phyloP scores from a whole-genome alignment of 352 stramenopile species.

The Phytophthora pini region DNA sequence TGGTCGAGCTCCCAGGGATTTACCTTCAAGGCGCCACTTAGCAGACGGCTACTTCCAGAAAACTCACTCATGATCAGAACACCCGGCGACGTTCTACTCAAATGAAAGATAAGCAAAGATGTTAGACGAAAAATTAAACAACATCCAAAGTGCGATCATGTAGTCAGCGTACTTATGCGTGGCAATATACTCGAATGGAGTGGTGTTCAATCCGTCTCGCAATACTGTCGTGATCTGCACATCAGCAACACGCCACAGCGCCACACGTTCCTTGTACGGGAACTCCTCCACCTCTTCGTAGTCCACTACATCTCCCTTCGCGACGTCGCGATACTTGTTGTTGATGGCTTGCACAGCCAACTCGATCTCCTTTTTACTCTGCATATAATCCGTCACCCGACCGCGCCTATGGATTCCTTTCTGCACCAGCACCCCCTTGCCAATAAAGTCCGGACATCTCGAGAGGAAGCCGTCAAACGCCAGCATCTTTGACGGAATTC shows the following conservation, averaged over 20 bases:
- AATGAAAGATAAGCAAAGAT: not conserved
- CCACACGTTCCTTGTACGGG: conserved; percentile 70
- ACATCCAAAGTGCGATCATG: not conserved
- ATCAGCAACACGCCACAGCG: conserved; percentile 78
- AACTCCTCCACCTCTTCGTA: conserved; percentile 83
- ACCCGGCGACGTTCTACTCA: conserved; percentile 64
- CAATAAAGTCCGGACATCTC: conserved; percentile 80
- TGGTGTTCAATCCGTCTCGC: conserved; percentile 79
- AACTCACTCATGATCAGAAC: conserved; percentile 98
- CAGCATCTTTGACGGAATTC: conserved; percentile 97
- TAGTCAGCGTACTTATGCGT: conserved; percentile 62
- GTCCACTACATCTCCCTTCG: conserved; percentile 65
- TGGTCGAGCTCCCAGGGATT: conserved; percentile 97
- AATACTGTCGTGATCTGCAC: conserved; percentile 82
- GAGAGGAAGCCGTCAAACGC: conserved; percentile 95
- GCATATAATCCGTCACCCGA: conserved; percentile 93
- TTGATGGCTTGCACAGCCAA: conserved; percentile 93
- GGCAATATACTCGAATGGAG: conserved; percentile 86
- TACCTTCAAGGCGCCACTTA: conserved; percentile 95
- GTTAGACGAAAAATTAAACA: conserved; percentile 1
- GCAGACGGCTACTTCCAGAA: conserved; percentile 93
- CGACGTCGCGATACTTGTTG: conserved; percentile 72
- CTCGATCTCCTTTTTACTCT: conserved; percentile 95
- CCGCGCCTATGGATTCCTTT: conserved; percentile 85
- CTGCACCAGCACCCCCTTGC: conserved; percentile 84